Conservation (phyloP, 2,329 filamentous ascomycete genomes). For the Neospermospora avenae region DNA sequence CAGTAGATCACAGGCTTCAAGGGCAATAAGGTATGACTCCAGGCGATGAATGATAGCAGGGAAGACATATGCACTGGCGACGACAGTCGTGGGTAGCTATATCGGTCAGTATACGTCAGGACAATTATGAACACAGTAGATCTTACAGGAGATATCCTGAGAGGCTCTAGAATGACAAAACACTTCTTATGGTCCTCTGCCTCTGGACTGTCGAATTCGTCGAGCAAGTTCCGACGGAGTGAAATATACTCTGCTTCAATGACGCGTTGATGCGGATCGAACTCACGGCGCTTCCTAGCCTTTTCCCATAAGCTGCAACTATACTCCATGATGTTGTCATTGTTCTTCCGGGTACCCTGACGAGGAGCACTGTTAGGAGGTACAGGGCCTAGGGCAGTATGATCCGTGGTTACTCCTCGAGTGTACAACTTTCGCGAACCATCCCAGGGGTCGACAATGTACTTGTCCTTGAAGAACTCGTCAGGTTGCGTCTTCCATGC, state of each 20-base stretch:
- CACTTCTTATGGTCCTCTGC: conserved; percentile 47
- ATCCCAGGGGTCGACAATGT: conserved; percentile 55
- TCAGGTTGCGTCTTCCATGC: conserved; percentile 37
- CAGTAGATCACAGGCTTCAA: conserved; percentile 69
- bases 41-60: conserved; percentile 82
- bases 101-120: background rate
- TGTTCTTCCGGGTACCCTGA: conserved; percentile 42
- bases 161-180: conserved; percentile 72
- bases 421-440: conserved; percentile 62
- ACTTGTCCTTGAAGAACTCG: conserved; percentile 50
- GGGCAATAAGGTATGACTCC: conserved; percentile 75
- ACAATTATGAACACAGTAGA: background rate
- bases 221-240: conserved; percentile 79
- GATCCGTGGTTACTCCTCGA: conserved; percentile 49
- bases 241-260: conserved; percentile 70
- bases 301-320: conserved; percentile 72
- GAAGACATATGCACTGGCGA: conserved; percentile 70
- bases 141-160: conserved; percentile 73
- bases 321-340: conserved; percentile 74
- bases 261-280: conserved; percentile 74
- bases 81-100: conserved; percentile 66
- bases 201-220: conserved; percentile 55
- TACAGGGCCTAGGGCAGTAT: conserved; percentile 63
- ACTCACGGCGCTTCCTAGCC: conserved; percentile 48
- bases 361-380: conserved; percentile 52